A percentile compares a stretch with the other conserved stretches of the same genome.
These are phyloP conservation scores for Uronychia setigera DNA, from an alignment of 73 alveolate genomes.

Conservation along the genomic window DNA sequence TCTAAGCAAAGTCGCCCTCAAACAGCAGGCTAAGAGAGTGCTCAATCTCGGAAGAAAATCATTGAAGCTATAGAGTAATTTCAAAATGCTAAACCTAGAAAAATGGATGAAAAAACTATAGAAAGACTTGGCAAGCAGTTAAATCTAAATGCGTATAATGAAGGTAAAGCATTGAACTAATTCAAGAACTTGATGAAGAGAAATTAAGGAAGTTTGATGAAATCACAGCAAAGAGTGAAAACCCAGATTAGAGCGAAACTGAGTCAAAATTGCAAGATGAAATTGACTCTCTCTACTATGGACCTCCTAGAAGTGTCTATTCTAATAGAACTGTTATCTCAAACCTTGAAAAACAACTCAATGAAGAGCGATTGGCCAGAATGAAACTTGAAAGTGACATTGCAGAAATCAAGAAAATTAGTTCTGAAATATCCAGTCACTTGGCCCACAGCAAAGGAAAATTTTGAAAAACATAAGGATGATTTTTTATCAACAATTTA, in stretches of 20 bases:
- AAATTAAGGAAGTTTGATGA: background rate
- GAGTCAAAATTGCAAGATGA: constrained; percentile 21
- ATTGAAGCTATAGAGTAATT: background rate
- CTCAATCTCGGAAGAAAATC: background rate
- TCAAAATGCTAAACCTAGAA: background rate
- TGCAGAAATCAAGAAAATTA: constrained; percentile 53
- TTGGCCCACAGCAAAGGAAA: constrained; percentile 16
- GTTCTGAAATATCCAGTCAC: constrained; percentile 53
- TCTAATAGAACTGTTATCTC: constrained; percentile 44
- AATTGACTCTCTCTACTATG: constrained; percentile 37
- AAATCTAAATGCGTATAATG: background rate
- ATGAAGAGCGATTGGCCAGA: constrained; percentile 56
- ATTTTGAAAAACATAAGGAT: background rate
- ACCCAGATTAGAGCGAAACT: background rate
- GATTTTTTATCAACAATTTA: too few relatives aligned
- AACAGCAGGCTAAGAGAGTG: background rate
- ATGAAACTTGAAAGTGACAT: constrained; percentile 39
- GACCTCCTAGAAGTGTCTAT: constrained; percentile 6
- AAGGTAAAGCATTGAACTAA: background rate
- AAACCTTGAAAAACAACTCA: constrained; percentile 38
- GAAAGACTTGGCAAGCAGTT: background rate
- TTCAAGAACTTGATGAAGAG: background rate
- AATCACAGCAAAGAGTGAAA: background rate
- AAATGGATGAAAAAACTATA: background rate
- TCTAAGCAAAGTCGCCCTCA: background rate